Base-by-base conservation (phyloP, 257 asterid species). In the Thymus quinquecostatus region DNA sequence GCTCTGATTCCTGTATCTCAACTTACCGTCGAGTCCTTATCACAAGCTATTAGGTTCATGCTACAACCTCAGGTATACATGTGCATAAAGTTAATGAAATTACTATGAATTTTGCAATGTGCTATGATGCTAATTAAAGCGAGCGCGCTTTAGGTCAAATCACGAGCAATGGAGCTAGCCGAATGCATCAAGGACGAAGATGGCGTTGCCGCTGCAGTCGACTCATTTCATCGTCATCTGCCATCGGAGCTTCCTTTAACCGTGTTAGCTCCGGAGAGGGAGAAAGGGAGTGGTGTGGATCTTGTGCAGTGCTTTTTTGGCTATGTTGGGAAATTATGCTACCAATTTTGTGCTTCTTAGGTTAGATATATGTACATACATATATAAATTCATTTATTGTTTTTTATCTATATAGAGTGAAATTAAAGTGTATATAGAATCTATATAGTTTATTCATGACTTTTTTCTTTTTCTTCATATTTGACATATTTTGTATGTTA, bases 11-110 rank as follows among this genome's bases (percentile, higher is more conserved):
- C 96, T 60, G 81, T 94, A 11, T 82, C 96, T 3, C 81, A 86
- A 64, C 89, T 94, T 72, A 89, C 64, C 6, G 87, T 83, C 1
- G 88, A 89, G 59, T 82, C 87, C 48, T 95, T 94, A 33, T 82
- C 97, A 7, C 88, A 89, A 57, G 99, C 99, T 75, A 88, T 94
- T 75, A 64, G 32, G 53, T 91, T 89, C 90, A 94, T 94, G 98
- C 95, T 91, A 73, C 90, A 84, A 70, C 95, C 97, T 34, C 92
- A 91, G 89, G 40, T 36, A 36, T 36, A 97, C 88, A 65, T 10
- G 51, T 13, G 21, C 21, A 2, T 27, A 3, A n/a, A 14, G 1
- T 61, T 29, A 3, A 3, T 7, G 4, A 49, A 49, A 13, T 8
- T 13, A 14, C 0, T 49, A 4, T 36, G 4, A 36, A 3, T 12